Percentiles rank a stretch among this genome's conserved stretches.
Evolutionary conservation across 2,329 filamentous ascomycete genomes (phyloP).

Genomic region (Xylaria sp.): DNA sequence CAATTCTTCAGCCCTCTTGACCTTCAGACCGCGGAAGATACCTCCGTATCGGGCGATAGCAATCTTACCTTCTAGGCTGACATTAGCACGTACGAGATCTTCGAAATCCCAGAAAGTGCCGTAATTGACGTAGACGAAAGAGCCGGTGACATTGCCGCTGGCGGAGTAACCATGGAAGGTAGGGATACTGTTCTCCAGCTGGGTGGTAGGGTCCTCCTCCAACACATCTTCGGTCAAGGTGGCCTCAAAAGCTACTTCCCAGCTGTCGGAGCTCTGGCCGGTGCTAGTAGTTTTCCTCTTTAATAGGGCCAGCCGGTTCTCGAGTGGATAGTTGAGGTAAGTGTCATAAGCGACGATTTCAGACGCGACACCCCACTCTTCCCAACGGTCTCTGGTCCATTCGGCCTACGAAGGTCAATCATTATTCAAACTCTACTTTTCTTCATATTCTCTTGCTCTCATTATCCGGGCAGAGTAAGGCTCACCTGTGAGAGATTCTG

Average conservation of each 20-base stretch:
- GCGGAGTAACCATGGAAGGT: conserved; percentile 97
- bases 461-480: not conserved
- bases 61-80: conserved; percentile 85
- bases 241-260: conserved; percentile 80
- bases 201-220: conserved; percentile 82
- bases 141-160: conserved; percentile 88
- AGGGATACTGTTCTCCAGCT: conserved; percentile 77
- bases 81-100: conserved; percentile 78
- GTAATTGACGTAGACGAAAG: conserved; percentile 91
- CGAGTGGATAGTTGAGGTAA: conserved; percentile 81
- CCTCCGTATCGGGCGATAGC: conserved; percentile 86
- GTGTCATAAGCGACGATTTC: conserved; percentile 77
- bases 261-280: conserved; percentile 52
- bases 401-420: conserved; percentile 60
- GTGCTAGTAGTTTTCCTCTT: conserved; percentile 57
- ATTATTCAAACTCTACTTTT: not conserved
- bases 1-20: conserved; percentile 90
- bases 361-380: conserved; percentile 74
- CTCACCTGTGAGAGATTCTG: conserved; percentile 77
- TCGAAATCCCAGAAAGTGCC: conserved; percentile 88
- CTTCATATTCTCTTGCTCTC: not conserved
- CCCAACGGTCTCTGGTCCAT: conserved; percentile 81
- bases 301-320: conserved; percentile 75
- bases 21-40: conserved; percentile 89
- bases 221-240: conserved; percentile 86